Conservation (phyloP, 495 filamentous ascomycete genomes). For the Penicillium silybi region DNA sequence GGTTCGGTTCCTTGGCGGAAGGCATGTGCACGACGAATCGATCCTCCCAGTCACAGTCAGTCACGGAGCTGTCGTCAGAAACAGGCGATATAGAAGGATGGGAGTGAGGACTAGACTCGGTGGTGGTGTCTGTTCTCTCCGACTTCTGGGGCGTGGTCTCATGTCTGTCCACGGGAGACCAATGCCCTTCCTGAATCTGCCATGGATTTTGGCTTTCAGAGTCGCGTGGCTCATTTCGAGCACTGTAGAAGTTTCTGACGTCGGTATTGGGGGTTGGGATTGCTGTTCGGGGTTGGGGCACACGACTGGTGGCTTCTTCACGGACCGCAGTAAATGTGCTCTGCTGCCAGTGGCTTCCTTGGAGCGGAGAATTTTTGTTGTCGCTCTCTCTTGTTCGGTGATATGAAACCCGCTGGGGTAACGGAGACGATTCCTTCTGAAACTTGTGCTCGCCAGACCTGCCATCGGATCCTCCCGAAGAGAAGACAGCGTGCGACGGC, state of each 20-base stretch:
- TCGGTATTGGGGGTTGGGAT: constrained; percentile 25
- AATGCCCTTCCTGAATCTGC: constrained; percentile 24
- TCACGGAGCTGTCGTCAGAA: constrained; percentile 30
- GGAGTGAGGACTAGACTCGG: constrained; percentile 30
- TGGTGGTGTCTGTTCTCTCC: constrained; percentile 19
- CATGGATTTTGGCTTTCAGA: constrained; percentile 20
- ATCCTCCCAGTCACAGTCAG: constrained; percentile 43
- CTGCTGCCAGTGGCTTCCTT: neutral
- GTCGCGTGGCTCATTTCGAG: constrained; percentile 3
- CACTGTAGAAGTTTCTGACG: constrained; percentile 6
- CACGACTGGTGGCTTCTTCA: constrained; percentile 16
- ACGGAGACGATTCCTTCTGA: constrained; percentile 25
- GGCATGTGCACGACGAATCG: constrained; percentile 48
- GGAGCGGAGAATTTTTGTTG: constrained; percentile 8
- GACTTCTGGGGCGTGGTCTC: constrained; percentile 17
- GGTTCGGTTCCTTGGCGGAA: constrained; percentile 42
- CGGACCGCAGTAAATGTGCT: neutral
- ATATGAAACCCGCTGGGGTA: constrained; percentile 12
- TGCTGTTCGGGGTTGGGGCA: constrained; percentile 21
- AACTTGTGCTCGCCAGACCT: constrained; percentile 23
- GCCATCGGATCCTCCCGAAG: constrained; percentile 11
- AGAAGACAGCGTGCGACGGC: constrained; percentile 8
- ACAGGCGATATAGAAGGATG: constrained; percentile 33
- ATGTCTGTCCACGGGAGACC: constrained; percentile 13
- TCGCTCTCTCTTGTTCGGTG: constrained; percentile 21